Evolutionary conservation across 2,329 filamentous ascomycete species (phyloP).

Genomic region (Scleromitrula shiraiana): DNA sequence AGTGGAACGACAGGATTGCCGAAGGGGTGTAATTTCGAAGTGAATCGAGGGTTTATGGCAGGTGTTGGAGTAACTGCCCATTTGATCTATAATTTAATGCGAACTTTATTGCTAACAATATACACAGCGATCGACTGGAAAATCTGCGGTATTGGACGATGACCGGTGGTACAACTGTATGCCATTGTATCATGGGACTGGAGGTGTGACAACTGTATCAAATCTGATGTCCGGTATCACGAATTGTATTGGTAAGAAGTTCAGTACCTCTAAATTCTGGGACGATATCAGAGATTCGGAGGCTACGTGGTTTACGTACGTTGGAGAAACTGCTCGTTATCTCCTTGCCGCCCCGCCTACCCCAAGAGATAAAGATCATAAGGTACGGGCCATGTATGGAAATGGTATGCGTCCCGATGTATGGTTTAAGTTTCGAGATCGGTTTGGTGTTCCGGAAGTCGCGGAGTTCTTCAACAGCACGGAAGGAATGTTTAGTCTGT

Average conservation of each 20-base stretch:
- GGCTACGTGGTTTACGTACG: slow-evolving; percentile 67
- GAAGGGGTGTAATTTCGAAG: slow-evolving; percentile 59
- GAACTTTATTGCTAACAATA: not conserved
- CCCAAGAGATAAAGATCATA: slow-evolving; percentile 52
- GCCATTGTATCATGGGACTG: slow-evolving; percentile 27
- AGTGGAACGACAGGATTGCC: slow-evolving; percentile 69
- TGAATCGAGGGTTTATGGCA: slow-evolving; percentile 33
- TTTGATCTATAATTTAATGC: not conserved
- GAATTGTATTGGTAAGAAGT: slow-evolving; percentile 56
- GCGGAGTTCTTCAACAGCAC: slow-evolving; percentile 73
- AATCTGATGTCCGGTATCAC: slow-evolving; percentile 37
- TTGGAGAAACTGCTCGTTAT: slow-evolving; percentile 70
- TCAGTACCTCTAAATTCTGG: slow-evolving; percentile 66
- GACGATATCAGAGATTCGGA: slow-evolving; percentile 57
- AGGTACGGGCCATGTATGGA: slow-evolving; percentile 52
- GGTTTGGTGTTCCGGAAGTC: slow-evolving; percentile 55
- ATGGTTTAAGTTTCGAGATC: slow-evolving; percentile 54
- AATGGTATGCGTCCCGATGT: slow-evolving; percentile 64
- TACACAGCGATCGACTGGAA: not conserved
- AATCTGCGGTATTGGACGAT: slow-evolving; percentile 18
- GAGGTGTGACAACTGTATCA: slow-evolving; percentile 31
- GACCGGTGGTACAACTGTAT: slow-evolving; percentile 67
- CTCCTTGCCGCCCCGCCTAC: slow-evolving; percentile 59
- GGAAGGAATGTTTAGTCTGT: slow-evolving; percentile 58
- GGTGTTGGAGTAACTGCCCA: slow-evolving; percentile 19